phyloP scores from a whole-genome alignment of 2,329 filamentous ascomycete species.

The Cladosporium sp. region DNA sequence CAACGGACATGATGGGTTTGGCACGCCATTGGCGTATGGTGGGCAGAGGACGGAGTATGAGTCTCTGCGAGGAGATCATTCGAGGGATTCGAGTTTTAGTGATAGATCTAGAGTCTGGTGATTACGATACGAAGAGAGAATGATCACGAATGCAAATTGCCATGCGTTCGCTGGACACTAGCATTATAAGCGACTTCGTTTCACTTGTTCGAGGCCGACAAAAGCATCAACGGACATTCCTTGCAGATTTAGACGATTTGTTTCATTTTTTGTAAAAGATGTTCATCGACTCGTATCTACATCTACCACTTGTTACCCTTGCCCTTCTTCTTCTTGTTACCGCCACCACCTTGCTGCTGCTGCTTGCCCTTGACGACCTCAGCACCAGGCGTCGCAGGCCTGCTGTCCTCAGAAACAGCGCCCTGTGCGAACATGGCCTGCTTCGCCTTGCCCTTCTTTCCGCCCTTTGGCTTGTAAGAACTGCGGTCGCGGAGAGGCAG shows the following conservation, averaged over 20 bases:
- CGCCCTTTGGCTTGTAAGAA: slow-evolving; percentile 76
- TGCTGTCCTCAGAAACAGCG: slow-evolving; percentile 66
- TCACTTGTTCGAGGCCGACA: no score
- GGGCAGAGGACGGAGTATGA: background rate
- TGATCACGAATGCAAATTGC: no score
- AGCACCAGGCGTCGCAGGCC: slow-evolving; percentile 30
- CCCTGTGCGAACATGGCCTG: slow-evolving; percentile 76
- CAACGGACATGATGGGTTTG: slow-evolving; percentile 8
- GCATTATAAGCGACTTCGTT: no score
- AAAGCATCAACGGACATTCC: no score
- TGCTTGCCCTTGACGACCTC: slow-evolving; percentile 47
- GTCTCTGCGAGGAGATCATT: background rate
- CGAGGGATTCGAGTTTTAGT: slow-evolving; percentile 2
- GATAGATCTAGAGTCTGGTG: background rate
- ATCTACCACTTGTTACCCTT: slow-evolving; percentile 15
- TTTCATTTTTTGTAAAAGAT: background rate
- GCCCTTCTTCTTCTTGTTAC: slow-evolving; percentile 40
- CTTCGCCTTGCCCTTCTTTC: slow-evolving; percentile 70
- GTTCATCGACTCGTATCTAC: background rate
- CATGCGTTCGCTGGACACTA: no score
- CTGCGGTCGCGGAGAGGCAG: slow-evolving; percentile 84
- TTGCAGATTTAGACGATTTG: background rate
- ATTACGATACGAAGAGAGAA: background rate
- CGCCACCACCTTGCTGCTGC: slow-evolving; percentile 22
- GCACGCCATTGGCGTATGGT: background rate